Evolutionary conservation across 306 rosid species (phyloP).

Genomic region (Astragalus glycyphyllos): DNA sequence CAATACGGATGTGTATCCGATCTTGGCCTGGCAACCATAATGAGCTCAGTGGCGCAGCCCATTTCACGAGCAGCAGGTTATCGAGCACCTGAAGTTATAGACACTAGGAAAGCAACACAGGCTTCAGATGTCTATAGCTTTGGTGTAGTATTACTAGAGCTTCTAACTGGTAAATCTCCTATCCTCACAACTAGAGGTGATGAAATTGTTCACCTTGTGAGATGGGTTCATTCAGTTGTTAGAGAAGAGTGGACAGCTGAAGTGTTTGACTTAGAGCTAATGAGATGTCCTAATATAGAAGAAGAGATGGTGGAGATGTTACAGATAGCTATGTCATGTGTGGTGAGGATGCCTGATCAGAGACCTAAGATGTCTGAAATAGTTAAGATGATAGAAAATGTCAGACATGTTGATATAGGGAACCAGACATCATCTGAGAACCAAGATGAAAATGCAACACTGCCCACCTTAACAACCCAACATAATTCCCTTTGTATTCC

Average conservation of each 20-base stretch:
- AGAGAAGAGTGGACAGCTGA: constrained; percentile 97
- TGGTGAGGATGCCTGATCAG: constrained; percentile 80
- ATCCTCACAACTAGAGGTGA: constrained; percentile 80
- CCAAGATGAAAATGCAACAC: constrained; percentile 58
- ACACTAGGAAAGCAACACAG: constrained; percentile 83
- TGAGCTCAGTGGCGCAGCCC: constrained; percentile 75
- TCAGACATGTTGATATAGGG: constrained; percentile 60
- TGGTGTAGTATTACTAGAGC: constrained; percentile 87
- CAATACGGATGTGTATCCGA: constrained; percentile 82
- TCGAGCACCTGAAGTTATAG: constrained; percentile 90
- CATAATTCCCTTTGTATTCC: neutral
- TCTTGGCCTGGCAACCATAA: constrained; percentile 78
- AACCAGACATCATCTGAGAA: constrained; percentile 53
- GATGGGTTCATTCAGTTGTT: constrained; percentile 99
- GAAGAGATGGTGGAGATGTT: constrained; percentile 98
- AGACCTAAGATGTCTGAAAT: constrained; percentile 77
- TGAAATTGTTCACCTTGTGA: constrained; percentile 86
- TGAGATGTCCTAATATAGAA: constrained; percentile 87
- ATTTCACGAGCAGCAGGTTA: constrained; percentile 86
- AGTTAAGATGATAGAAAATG: constrained; percentile 72
- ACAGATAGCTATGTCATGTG: constrained; percentile 89
- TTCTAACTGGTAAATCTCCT: constrained; percentile 92
- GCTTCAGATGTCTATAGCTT: constrained; percentile 85
- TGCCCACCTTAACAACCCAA: constrained; percentile 31
- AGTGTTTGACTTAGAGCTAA: constrained; percentile 86